These are phyloP conservation scores for Dictyostelium intermedium DNA, from an alignment of 78 protist genomes.

Conservation along the genomic window DNA sequence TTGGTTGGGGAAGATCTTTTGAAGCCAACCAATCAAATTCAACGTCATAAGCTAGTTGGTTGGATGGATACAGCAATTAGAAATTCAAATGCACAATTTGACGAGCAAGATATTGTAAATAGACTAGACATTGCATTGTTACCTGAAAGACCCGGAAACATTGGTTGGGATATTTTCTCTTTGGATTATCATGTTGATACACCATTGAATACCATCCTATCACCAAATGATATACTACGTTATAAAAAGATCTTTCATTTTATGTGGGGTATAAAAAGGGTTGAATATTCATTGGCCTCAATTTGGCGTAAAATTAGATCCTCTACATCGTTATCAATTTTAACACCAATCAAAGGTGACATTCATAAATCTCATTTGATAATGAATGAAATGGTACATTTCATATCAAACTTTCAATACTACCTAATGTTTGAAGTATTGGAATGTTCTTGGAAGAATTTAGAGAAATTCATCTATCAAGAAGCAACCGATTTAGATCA, in stretches of 20 bases:
- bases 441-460: constrained; percentile 76
- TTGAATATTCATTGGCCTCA: constrained; percentile 73
- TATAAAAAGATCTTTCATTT: constrained; percentile 62
- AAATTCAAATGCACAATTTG: constrained; percentile 57
- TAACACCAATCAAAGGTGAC: neutral
- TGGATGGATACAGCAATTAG: constrained; percentile 78
- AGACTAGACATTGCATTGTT: constrained; percentile 75
- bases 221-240: constrained; percentile 11
- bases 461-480: neutral
- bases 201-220: constrained; percentile 79
- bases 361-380: constrained; percentile 50
- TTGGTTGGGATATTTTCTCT: constrained; percentile 90
- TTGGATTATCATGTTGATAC: constrained; percentile 77
- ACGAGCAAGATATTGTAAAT: constrained; percentile 37
- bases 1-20: constrained; percentile 69
- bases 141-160: neutral
- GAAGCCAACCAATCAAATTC: constrained; percentile 49
- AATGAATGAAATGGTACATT: constrained; percentile 79
- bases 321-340: neutral
- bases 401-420: constrained; percentile 76
- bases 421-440: constrained; percentile 87
- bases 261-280: constrained; percentile 79
- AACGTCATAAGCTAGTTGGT: constrained; percentile 52
- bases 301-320: constrained; percentile 43
- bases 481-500: constrained; percentile 68